Evolutionary conservation across 257 asterid species (phyloP), one percentile per base, ranked within the genome.

Genomic region (Solanum pinnatisectum): DNA sequence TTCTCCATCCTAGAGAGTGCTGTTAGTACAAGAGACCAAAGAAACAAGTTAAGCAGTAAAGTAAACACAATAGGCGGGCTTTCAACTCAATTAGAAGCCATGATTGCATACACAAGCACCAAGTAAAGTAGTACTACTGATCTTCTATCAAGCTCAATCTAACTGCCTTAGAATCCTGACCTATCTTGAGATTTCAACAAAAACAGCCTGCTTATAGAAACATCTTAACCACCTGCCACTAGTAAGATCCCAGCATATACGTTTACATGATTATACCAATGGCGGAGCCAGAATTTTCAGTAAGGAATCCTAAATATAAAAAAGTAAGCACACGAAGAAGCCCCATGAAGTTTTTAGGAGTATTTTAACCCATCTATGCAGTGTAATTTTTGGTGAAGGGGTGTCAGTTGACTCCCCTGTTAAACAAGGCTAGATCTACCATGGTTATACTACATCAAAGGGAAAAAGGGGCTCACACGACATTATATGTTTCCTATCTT

Each of bases 1-100:
- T 91, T 91, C 94, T 93, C 96, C 93, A 92, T 44, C 91, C 90
- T 91, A 18, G 98, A 92, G 86, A 90, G 90, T 86, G 88, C 79
- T 83, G 89, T 94, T 91, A 88, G 74, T 84, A 89, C 89, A 90
- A 87, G 79, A 84, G 25, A 68, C 32, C 40, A 68, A 79, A 16
- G 74, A 23, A 87, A 40, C 78, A 46, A 18, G n/a, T 59, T 15
- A 87, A 15, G 52, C 46, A 10, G 5, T 39, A 18, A 81, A 11
- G 56, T 59, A 37, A 4, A 35, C 68, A 60, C 7, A 59, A 59
- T n/a, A 77, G 7, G 76, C 33, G 56, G 37, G 22, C 46, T 72
- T 46, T 68, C 25, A 25, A 72, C 40, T 44, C 70, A 13, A 86
- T 39, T 49, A 73, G 67, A 11, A 86, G 67, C 63, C 39, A 76